A percentile compares a stretch with the other conserved stretches of the same genome.
Evolutionary conservation across 2,329 filamentous ascomycete species (phyloP).

Genomic region (Colletotrichum brevisporum): DNA sequence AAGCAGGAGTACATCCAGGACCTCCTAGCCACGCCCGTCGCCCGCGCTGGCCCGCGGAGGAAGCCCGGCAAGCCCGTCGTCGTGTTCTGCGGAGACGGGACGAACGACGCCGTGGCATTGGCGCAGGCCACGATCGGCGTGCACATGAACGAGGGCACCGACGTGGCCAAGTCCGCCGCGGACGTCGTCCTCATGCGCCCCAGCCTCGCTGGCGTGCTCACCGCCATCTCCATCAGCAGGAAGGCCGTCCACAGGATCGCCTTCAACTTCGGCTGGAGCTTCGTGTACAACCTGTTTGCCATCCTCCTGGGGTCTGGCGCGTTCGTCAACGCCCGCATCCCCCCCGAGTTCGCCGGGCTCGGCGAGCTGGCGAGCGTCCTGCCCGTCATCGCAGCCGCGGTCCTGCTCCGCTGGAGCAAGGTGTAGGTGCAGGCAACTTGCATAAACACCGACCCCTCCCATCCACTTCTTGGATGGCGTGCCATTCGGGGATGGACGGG

Average conservation of each 20-base stretch:
- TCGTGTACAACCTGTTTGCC: slow-evolving; percentile 78
- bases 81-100: slow-evolving; percentile 83
- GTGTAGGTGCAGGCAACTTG: slow-evolving; percentile 41
- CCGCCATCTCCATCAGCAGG: slow-evolving; percentile 68
- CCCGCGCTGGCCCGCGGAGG: not conserved
- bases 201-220: slow-evolving; percentile 67
- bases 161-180: slow-evolving; percentile 76
- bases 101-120: slow-evolving; percentile 82
- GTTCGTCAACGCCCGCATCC: slow-evolving; percentile 67
- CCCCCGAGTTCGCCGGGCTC: slow-evolving; percentile 75
- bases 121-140: slow-evolving; percentile 80
- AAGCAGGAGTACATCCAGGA: slow-evolving; percentile 61
- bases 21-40: slow-evolving; percentile 47
- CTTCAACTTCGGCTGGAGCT: slow-evolving; percentile 80
- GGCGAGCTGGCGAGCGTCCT: slow-evolving; percentile 82
- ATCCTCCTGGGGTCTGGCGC: slow-evolving; percentile 77
- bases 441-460: too few relatives aligned
- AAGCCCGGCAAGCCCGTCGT: slow-evolving; percentile 57
- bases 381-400: slow-evolving; percentile 74
- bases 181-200: slow-evolving; percentile 78
- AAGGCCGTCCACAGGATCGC: slow-evolving; percentile 63
- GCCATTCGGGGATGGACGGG: not conserved
- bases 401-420: slow-evolving; percentile 60
- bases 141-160: slow-evolving; percentile 73
- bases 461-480: not conserved